phyloP scores from a whole-genome alignment of 2,329 filamentous ascomycete genomes.

The Elsinoe australis region DNA sequence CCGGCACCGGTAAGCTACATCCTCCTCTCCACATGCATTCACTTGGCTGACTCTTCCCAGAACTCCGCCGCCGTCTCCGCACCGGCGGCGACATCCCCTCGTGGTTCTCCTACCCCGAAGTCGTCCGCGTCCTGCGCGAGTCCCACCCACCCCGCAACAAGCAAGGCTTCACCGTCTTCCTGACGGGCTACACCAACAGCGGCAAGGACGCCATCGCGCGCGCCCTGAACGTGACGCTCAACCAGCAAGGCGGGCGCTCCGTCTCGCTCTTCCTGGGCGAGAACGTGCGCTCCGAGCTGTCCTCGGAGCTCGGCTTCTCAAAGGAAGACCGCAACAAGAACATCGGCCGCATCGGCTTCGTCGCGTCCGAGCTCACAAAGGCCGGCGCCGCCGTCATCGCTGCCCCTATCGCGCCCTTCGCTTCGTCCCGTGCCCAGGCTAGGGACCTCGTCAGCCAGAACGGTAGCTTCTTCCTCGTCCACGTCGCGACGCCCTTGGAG shows the following conservation, averaged over 20 bases:
- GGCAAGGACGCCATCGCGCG: constrained; percentile 96
- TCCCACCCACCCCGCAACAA: constrained; percentile 84
- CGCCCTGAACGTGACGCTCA: constrained; percentile 90
- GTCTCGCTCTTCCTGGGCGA: constrained; percentile 93
- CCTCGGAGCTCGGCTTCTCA: constrained; percentile 90
- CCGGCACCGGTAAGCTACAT: constrained; percentile 37
- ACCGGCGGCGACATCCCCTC: constrained; percentile 92
- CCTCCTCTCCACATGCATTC: background rate
- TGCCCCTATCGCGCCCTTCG: constrained; percentile 90
- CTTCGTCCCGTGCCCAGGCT: constrained; percentile 66
- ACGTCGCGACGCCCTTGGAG: constrained; percentile 88
- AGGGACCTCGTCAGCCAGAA: constrained; percentile 79
- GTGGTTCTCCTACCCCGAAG: constrained; percentile 99
- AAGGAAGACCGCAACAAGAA: constrained; percentile 88
- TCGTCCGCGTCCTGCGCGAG: constrained; percentile 91
- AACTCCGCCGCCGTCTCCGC: constrained; percentile 84
- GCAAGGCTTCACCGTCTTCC: constrained; percentile 97
- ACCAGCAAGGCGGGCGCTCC: constrained; percentile 92
- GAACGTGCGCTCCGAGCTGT: constrained; percentile 87
- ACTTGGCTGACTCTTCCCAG: constrained; percentile 36
- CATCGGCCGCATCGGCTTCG: constrained; percentile 92
- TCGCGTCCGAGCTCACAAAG: constrained; percentile 87
- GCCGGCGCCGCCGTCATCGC: constrained; percentile 92
- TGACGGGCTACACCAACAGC: constrained; percentile 92
- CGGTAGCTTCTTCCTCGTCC: constrained; percentile 88